A percentile compares a stretch with the other conserved stretches of the same genome.
Evolutionary conservation across 306 rosid species (phyloP).

Genomic region (Vachellia pachyceras): DNA sequence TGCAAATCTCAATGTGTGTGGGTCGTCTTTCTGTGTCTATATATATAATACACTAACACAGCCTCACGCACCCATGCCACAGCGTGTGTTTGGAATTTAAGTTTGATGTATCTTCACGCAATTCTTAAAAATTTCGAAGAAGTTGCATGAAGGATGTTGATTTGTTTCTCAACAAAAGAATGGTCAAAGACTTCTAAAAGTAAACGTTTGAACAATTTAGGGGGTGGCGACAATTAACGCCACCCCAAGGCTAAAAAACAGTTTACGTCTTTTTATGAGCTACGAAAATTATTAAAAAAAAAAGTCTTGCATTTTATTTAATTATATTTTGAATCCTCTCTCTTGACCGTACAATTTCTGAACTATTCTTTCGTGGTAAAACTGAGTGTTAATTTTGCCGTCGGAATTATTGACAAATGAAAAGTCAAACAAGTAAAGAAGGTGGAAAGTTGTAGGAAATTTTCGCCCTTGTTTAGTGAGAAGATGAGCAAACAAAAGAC

Average conservation of each 20-base stretch:
- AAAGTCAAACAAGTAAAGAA: neutral
- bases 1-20: neutral
- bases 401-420: neutral
- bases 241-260: neutral
- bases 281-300: neutral
- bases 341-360: neutral
- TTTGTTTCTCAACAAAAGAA: neutral
- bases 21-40: too few species aligned
- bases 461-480: neutral
- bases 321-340: neutral
- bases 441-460: neutral
- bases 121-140: neutral
- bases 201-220: too few species aligned
- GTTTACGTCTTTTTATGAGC: neutral
- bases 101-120: neutral
- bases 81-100: neutral
- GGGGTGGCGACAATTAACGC: neutral
- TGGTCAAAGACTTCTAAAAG: neutral
- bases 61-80: too few species aligned
- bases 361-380: neutral
- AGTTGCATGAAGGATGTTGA: neutral
- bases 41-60: too few species aligned
- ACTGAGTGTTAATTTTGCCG: neutral
- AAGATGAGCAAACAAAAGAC: neutral
- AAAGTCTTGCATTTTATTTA: neutral